phyloP scores from a whole-genome alignment of 768 basidiomycete species.

The Stropharia rugosoannulata region DNA sequence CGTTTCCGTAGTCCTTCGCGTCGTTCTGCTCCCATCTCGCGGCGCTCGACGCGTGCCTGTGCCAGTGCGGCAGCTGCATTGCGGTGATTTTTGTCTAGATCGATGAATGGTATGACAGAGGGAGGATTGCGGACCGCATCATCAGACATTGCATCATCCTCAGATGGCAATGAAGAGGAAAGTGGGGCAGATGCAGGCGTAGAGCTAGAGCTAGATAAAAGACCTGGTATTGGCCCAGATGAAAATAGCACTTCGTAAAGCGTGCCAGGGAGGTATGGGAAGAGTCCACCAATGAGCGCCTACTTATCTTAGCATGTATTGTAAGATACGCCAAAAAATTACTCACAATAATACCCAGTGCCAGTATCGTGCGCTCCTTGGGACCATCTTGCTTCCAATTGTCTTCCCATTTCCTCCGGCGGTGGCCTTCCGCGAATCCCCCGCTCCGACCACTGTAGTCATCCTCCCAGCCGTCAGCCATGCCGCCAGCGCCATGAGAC shows the following conservation, averaged over 20 bases:
- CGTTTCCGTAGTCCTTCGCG: slow-evolving; percentile 49
- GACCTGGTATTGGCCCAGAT: not conserved
- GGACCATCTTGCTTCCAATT: slow-evolving; percentile 8
- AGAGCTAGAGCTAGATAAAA: slow-evolving; percentile 11
- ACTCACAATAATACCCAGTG: not conserved
- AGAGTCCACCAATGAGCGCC: slow-evolving; percentile 46
- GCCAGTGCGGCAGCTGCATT: slow-evolving; percentile 58
- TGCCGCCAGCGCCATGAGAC: slow-evolving; percentile 7
- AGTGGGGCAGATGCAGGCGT: not conserved
- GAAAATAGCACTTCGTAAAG: not conserved
- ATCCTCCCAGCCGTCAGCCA: not conserved
- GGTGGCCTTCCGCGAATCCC: too few species aligned
- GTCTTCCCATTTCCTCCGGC: not conserved
- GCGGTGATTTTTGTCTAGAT: slow-evolving; percentile 44
- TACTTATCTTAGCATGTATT: slow-evolving; percentile 13
- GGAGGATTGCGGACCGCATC: not conserved
- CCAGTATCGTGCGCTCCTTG: slow-evolving; percentile 8
- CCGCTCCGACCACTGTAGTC: slow-evolving; percentile 7
- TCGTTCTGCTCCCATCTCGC: slow-evolving; percentile 52
- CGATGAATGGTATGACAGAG: slow-evolving; percentile 29
- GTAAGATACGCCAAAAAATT: not conserved
- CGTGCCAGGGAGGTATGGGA: slow-evolving; percentile 27
- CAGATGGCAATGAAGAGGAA: not conserved
- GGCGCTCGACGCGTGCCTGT: slow-evolving; percentile 56
- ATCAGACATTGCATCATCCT: not conserved